phyloP scores from a whole-genome alignment of 331 rosid species.

The Phaseolus coccineus region DNA sequence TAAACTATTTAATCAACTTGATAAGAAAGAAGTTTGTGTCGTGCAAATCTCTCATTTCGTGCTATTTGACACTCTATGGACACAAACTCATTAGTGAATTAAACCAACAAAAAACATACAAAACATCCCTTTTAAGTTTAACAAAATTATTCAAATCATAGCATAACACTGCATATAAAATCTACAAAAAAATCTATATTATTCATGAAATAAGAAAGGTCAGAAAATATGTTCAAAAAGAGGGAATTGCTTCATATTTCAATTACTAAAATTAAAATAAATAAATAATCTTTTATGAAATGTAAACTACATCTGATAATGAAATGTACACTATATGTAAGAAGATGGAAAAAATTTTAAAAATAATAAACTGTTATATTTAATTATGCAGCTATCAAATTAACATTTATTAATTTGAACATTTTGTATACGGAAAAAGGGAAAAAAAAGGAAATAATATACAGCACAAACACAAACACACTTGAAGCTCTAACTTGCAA shows the following conservation, averaged over 20 bases:
- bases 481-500: constrained; percentile 23
- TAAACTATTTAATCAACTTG: constrained; percentile 6
- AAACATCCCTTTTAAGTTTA: background rate
- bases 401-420: too few species aligned
- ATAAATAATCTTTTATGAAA: too few species aligned
- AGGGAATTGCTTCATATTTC: too few species aligned
- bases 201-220: background rate
- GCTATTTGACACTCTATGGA: background rate
- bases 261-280: too few species aligned
- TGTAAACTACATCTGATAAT: too few species aligned
- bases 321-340: too few species aligned
- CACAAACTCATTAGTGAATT: background rate
- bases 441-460: background rate
- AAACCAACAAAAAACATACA: background rate
- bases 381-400: too few species aligned
- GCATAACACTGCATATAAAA: background rate
- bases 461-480: background rate
- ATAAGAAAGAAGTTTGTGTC: background rate
- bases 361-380: too few species aligned
- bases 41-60: background rate
- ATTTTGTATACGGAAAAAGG: background rate
- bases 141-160: background rate
- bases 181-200: background rate
- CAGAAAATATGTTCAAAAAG: background rate
- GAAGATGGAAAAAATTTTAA: too few species aligned